Evolutionary conservation across 2,329 filamentous ascomycete genomes (phyloP), one percentile per base, ranked within the genome.

Genomic region (Monilinia fructicola): DNA sequence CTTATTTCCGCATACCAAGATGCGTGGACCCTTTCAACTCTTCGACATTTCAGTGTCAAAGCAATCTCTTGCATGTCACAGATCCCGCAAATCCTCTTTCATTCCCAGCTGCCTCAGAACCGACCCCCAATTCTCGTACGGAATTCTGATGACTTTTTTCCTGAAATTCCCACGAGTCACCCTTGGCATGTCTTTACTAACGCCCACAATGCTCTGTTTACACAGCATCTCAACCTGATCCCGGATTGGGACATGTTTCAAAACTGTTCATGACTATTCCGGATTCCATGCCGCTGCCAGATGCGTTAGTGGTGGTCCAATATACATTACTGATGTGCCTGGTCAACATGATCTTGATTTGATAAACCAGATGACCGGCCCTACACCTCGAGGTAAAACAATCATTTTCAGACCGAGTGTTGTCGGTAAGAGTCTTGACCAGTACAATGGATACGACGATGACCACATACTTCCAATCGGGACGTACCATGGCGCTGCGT

Each of bases 161-260:
- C 95, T 0, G 86, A 93, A 54, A 85, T 93, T 4, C 85, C 89
- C 0, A 84, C 87, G 0, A 92, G 90, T 9, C 95, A 99, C 69
- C 86, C 93, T 0, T 99, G 95, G 94, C 95, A 99, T 77, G 85
- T 98, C 46, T 99, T 96, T 82, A 87, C 90, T 70, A 99, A 98
- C 75, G 94, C 94, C 0, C 91, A 97, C 78, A 97, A 96, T 76
- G 84, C 87, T 42, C 82, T 98, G 0, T 81, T 98, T 18, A 93
- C 90, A 2, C 88, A 92, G 69, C 89, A 95, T 74, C 82, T 98
- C 42, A 97, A 97, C 72, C 86, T 92, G 0, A 79, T 98, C 0
- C 94, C 95, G 0, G 93, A 97, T 77, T 89, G 86, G 85, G 87
- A 89, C 71, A 89, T 89, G 87, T 89, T 89, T 74, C 87, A 89